Evolutionary conservation across 139 green algal genomes (phyloP), one percentile per base, ranked within the genome.

Genomic region (Pedinophyceae sp.): DNA sequence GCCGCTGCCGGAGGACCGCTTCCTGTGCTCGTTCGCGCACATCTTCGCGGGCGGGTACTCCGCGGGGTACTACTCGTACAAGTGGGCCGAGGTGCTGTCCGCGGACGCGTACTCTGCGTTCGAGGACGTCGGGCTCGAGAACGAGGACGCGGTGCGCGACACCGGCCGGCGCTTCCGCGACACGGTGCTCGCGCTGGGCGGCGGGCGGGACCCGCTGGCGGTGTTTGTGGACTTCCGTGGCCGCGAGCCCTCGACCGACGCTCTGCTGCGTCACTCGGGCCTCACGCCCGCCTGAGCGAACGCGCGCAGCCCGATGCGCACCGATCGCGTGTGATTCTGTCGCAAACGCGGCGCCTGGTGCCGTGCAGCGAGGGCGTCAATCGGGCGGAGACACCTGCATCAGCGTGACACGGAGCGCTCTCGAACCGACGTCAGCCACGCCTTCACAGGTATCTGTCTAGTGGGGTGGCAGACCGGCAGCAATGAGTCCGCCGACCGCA

Each of bases 11-110:
- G 82, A 86, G 50, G 89, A 97, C 75, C 73, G 88, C 52, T 97
- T 97, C 81, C 73, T 97, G 26, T 96, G 87, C 76, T 62, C 61
- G 43, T 97, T 97, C 66, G 57, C 48, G 18, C 89, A 97, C 76
- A 97, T 97, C 66, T 97, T 97, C 69, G 85, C 88, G 1, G 88
- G 88, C 10, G 85, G 84, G 6, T 96, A 95, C 60, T 66, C 61
- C 2, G 85, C 84, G 2, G 87, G 83, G 1, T 93, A 89, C 60
- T 84, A 76, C 76, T 72, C 60, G 57, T 85, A 81, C 72, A 81
- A 88, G 74, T 96, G 86, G 86, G 88, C 88, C 2, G 87, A 97
- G 68, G 87, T 96, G 61, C 70, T 97, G 49, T 85, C 69, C 6
- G 87, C 88, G 0, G 88, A 97, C 56, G 88, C 88, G 1, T 97